Evolutionary conservation across 2,329 filamentous ascomycete species (phyloP).

Genomic region (Cladosporium austrohemisphaericum): DNA sequence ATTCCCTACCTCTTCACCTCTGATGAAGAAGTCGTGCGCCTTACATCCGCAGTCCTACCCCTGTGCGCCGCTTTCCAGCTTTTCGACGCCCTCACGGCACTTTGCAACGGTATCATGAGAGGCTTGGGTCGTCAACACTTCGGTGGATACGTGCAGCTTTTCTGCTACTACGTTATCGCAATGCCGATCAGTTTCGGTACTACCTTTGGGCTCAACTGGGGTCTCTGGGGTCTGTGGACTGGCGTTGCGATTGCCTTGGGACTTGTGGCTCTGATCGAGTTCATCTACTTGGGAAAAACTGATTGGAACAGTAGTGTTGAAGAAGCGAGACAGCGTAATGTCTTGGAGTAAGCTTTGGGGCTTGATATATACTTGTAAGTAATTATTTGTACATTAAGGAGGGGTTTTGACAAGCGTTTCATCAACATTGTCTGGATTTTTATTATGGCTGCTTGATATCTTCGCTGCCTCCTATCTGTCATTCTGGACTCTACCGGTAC

Average conservation of each 20-base stretch:
- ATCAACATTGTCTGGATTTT: too few relatives aligned
- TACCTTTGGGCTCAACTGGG: conserved; percentile 73
- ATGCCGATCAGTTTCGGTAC: conserved; percentile 77
- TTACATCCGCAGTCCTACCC: conserved; percentile 66
- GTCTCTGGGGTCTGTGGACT: conserved; percentile 73
- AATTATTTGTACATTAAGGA: too few relatives aligned
- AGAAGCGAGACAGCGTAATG: conserved; percentile 54
- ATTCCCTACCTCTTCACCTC: conserved; percentile 74
- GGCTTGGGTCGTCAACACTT: conserved; percentile 84
- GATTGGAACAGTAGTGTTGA: conserved; percentile 57
- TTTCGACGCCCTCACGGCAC: conserved; percentile 74
- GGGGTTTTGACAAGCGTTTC: too few relatives aligned
- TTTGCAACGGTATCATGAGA: conserved; percentile 77
- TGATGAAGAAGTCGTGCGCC: conserved; percentile 60
- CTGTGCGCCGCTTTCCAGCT: conserved; percentile 84
- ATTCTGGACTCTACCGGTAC: too few relatives aligned
- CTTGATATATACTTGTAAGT: too few relatives aligned
- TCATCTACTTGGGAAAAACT: conserved; percentile 49
- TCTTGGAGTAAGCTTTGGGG: conserved; percentile 17
- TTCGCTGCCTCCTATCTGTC: too few relatives aligned
- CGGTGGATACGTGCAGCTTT: conserved; percentile 81
- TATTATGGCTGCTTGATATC: too few relatives aligned
- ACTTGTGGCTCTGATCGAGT: conserved; percentile 54
- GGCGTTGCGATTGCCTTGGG: conserved; percentile 58
- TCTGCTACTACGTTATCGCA: conserved; percentile 78